Percentiles rank a stretch among this genome's conserved stretches.
Conservation (phyloP, 306 rosid genomes). For the Medicago truncatula region MtrunA17r5.0-ANR NC_053043.1:21997501-21998000, state of each 20-base stretch:
- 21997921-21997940: not conserved
- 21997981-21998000: constrained; percentile 3
- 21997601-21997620: constrained; percentile 12
- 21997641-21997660: constrained; percentile 6
- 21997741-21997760: constrained; percentile 26
- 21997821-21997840: constrained; percentile 1
- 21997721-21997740: not conserved
- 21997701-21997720: not conserved
- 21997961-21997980: not conserved
- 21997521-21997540: not conserved
- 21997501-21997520: not conserved
- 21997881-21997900: constrained; percentile 25
- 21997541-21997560: not conserved
- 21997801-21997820: constrained; percentile 15
- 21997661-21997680: not conserved
- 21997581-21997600: not conserved
- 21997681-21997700: constrained; percentile 24
- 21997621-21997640: constrained; percentile 23
- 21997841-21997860: constrained; percentile 17
- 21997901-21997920: constrained; percentile 22
- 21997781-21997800: constrained; percentile 1
- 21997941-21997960: constrained; percentile 2
- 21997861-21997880: constrained; percentile 4
- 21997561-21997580: constrained; percentile 1
- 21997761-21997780: constrained; percentile 20